Base-by-base conservation (phyloP, 2,329 filamentous ascomycete species). In the Talaromyces rugulosus region DNA sequence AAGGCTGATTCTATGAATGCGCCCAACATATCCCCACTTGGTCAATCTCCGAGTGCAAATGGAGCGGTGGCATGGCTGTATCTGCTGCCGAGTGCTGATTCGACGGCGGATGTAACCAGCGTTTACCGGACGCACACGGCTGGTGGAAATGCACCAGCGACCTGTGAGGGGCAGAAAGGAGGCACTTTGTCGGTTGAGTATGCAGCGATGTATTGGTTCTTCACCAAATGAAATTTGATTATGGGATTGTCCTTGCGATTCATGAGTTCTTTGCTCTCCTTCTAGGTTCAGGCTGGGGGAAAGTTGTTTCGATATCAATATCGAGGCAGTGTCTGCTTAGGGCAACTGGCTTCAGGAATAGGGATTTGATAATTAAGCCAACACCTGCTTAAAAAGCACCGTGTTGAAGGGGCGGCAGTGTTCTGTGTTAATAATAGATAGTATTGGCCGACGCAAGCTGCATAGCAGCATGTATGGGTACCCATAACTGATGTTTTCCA, bases 41-140 rank as follows among this genome's bases (percentile, higher is more conserved):
- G 57, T 8, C 44, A 59, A 11, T 28, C 27, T 9, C 47, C 57
- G 9, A 59, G 33, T 30, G 18, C 11, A 9, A 59, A 59, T 52
- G 57, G 57, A 31, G 57, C 57, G n/a, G 57, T 59, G 28, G 40
- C 57, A 40, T 59, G 57, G 57, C 57, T 59, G 27, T 52, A 51
- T 18, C 57, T 59, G 28, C 8, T 30, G 18, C 28, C 57, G 6
- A 52, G 40, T 23, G 23, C 44, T 9, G 57, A 31, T 16, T 18
- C 42, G 7, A 59, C 42, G 23, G 44, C 40, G 23, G 28, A 51
- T 28, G 16, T 52, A 12, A 51, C 31, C 4, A 51, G 36, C 27
- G 31, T 59, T n/a, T 59, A 59, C 44, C 40, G 57, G 28, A 59
- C 57, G 2, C 16, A 34, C 18, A 59, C 57, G 12, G 57, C 57